Percentiles rank a stretch among this genome's conserved stretches.
phyloP scores from a whole-genome alignment of 169 alveolate genomes.

The Besnoitia besnoiti region DNA sequence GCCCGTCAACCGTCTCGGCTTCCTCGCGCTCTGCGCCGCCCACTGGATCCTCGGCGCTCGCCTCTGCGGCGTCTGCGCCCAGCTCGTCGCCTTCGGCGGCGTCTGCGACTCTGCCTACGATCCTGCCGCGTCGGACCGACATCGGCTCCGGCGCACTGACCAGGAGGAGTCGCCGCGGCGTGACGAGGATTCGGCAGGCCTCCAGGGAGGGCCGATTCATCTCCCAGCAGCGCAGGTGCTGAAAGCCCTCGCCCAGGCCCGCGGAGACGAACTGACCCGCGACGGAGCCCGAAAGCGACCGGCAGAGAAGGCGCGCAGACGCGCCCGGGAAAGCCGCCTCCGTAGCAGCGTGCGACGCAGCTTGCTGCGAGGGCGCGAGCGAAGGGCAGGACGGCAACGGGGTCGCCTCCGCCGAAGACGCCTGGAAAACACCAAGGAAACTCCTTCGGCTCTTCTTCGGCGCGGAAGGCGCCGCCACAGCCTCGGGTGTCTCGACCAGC shows the following conservation, averaged over 20 bases:
- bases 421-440: not conserved
- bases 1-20: slow-evolving; percentile 23
- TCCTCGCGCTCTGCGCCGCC: not conserved
- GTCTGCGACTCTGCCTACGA: not conserved
- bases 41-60: not conserved
- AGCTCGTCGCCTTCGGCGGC: not conserved
- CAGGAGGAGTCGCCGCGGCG: slow-evolving; percentile 53
- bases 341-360: too few relatives aligned
- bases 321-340: too few relatives aligned
- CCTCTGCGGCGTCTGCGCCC: not conserved
- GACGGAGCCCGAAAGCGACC: not conserved
- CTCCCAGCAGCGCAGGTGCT: slow-evolving; percentile 49
- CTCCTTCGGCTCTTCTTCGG: not conserved
- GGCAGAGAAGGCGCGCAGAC: not conserved
- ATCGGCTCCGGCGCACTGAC: slow-evolving; percentile 54
- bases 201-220: slow-evolving; percentile 45
- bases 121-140: not conserved
- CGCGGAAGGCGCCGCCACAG: not conserved
- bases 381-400: too few relatives aligned
- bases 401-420: not conserved
- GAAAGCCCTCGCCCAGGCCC: slow-evolving; percentile 49
- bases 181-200: slow-evolving; percentile 42
- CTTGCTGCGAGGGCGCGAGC: too few relatives aligned
- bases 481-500: not conserved
- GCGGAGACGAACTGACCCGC: slow-evolving; percentile 39